These are phyloP conservation scores for Anthracocystis walkeri DNA, from an alignment of 1,284 basidiomycete genomes.

Conservation along the genomic window DNA sequence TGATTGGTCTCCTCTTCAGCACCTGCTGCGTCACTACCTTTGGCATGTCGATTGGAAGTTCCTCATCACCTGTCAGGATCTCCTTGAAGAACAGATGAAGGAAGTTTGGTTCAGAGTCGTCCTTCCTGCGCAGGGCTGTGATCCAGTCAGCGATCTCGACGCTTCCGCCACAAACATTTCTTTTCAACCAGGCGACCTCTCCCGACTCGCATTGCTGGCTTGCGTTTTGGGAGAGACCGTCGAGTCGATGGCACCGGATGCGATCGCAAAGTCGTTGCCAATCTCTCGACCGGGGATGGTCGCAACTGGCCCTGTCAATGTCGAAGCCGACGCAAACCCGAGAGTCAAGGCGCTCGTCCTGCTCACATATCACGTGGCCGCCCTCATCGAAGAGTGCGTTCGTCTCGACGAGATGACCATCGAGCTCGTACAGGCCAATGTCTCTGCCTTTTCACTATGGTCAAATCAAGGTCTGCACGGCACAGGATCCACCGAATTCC, in stretches of 20 bases:
- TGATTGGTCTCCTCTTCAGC: constrained; percentile 28
- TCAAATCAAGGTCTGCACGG: constrained; percentile 47
- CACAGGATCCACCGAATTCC: constrained; percentile 32
- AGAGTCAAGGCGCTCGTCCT: constrained; percentile 29
- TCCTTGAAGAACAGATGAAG: constrained; percentile 27
- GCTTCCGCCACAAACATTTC: background rate
- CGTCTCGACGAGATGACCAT: constrained; percentile 49
- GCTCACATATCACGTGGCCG: constrained; percentile 34
- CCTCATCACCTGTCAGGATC: constrained; percentile 42
- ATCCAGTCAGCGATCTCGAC: background rate
- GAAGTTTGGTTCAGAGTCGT: constrained; percentile 40
- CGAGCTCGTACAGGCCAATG: constrained; percentile 48
- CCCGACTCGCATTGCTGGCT: constrained; percentile 34
- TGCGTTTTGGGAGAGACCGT: constrained; percentile 43
- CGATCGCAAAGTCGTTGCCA: constrained; percentile 22
- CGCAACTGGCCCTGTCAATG: constrained; percentile 7
- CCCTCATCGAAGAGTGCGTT: constrained; percentile 45
- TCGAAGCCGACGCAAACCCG: constrained; percentile 21
- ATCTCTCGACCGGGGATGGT: constrained; percentile 8
- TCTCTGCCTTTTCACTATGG: constrained; percentile 45
- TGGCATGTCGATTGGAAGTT: constrained; percentile 55
- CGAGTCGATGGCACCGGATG: constrained; percentile 32
- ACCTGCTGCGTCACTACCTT: constrained; percentile 33
- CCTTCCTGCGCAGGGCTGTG: constrained; percentile 19
- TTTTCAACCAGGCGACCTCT: constrained; percentile 38